Conservation (phyloP, 116 monocot genomes). For the Phalaenopsis hybrid region DNA sequence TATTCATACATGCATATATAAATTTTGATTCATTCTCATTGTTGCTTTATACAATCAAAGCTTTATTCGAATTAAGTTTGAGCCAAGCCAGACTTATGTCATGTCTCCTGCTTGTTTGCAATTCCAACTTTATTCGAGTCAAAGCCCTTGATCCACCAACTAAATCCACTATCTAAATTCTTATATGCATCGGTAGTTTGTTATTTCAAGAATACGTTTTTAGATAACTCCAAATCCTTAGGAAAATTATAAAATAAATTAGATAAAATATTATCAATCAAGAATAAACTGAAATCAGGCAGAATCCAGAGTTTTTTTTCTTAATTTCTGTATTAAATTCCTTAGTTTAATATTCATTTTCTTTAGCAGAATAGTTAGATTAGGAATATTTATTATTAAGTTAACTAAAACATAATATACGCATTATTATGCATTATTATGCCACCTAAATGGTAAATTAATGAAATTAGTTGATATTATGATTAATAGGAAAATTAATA, state of each 20-base stretch:
- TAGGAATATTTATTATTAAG: no score
- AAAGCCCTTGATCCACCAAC: background rate
- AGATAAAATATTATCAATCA: background rate
- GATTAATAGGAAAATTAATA: no score
- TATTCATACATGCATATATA: background rate
- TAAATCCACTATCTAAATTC: background rate
- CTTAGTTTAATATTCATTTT: no score
- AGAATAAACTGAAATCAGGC: no score
- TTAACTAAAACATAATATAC: no score
- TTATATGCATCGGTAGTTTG: background rate
- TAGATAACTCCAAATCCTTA: background rate
- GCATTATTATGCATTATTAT: no score
- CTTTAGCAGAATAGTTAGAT: no score
- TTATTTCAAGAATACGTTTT: background rate
- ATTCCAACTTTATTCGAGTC: background rate
- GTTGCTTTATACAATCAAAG: background rate
- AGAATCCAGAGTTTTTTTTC: no score
- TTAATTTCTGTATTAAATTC: no score
- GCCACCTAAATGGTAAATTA: no score
- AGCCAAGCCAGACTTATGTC: background rate
- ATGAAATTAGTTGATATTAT: no score
- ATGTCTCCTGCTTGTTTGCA: background rate
- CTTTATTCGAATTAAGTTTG: background rate
- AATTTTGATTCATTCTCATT: background rate
- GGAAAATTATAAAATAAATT: background rate